Base-by-base conservation (phyloP, 495 filamentous ascomycete species). In the Hypoxylon lienhwacheense region DNA sequence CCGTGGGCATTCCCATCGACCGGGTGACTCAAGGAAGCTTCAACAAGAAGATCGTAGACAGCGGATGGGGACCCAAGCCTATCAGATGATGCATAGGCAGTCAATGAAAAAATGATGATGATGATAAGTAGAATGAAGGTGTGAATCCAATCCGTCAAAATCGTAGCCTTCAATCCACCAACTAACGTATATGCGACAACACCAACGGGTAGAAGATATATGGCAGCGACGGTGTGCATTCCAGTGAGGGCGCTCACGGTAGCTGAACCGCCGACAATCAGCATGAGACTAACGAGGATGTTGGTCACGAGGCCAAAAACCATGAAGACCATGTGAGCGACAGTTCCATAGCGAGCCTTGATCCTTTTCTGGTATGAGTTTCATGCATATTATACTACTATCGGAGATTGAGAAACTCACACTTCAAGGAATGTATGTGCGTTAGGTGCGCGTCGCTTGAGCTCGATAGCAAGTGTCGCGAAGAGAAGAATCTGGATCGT, bases 401-500 rank as follows among this genome's bases (percentile, higher is more conserved):
- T 16, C 15, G 8, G 79, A n/a, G 80, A 83, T 35, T 79, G 72
- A 29, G 77, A 77, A n/a, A 53, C 76, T 76, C 47, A 88, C 84
- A 88, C 84, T 74, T 92, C 89, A 19, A 93, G 81, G 70, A 90
- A 93, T 2, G 89, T 93, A 54, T 93, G 89, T 7, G 89, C 89
- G 69, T 91, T 91, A 0, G 89, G 89, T 5, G 89, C 88, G 22
- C 86, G 85, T 53, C 90, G 77, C 74, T 97, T 97, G 26, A 96
- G 72, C 68, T 96, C 91, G 63, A 97, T 97, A 29, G 92, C 92
- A 20, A 97, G 75, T 0, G 90, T 95, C 32, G 92, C 91, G 67
- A 97, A 97, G 2, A 97, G 79, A 35, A 97, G 74, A 66, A 97
- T 85, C 64, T 89, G 85, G 5, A 87, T 81, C 5, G 83, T 86